A percentile compares a stretch with the other conserved stretches of the same genome.
Conservation (phyloP, 331 rosid species). For the Phaseolus coccineus region DNA sequence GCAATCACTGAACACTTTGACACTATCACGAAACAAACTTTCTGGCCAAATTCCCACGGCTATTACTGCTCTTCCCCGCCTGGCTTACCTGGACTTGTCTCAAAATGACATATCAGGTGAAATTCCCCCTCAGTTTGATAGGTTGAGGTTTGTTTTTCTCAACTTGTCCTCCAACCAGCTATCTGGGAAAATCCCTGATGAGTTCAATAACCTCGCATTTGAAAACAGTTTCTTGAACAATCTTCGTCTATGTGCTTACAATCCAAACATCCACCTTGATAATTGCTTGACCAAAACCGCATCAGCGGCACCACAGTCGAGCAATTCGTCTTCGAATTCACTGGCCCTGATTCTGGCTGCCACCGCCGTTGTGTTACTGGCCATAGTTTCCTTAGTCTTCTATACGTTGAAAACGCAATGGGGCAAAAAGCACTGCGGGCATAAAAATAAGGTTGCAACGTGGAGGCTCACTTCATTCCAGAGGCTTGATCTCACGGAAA, state of each 20-base stretch:
- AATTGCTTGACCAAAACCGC: conserved; percentile 49
- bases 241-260: conserved; percentile 61
- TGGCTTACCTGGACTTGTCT: conserved; percentile 74
- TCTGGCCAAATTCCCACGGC: conserved; percentile 69
- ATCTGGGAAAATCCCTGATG: conserved; percentile 75
- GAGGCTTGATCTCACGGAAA: conserved; percentile 59
- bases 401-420: conserved; percentile 36
- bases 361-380: conserved; percentile 39
- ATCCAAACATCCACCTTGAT: conserved; percentile 49
- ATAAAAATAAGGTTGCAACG: conserved; percentile 41
- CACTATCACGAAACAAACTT: conserved; percentile 71
- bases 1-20: conserved; percentile 57
- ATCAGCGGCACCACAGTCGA: conserved; percentile 24
- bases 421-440: conserved; percentile 39
- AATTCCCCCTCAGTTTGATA: conserved; percentile 68
- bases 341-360: conserved; percentile 55
- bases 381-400: conserved; percentile 39
- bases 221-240: conserved; percentile 74
- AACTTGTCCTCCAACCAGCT: conserved; percentile 83
- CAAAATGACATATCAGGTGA: conserved; percentile 70
- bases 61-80: conserved; percentile 58
- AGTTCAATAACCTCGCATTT: conserved; percentile 64
- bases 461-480: conserved; percentile 86
- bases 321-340: conserved; percentile 52
- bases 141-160: conserved; percentile 64